Evolutionary conservation across 108 stramenopile genomes (phyloP).

Genomic region (Cyclotella atomus): DNA sequence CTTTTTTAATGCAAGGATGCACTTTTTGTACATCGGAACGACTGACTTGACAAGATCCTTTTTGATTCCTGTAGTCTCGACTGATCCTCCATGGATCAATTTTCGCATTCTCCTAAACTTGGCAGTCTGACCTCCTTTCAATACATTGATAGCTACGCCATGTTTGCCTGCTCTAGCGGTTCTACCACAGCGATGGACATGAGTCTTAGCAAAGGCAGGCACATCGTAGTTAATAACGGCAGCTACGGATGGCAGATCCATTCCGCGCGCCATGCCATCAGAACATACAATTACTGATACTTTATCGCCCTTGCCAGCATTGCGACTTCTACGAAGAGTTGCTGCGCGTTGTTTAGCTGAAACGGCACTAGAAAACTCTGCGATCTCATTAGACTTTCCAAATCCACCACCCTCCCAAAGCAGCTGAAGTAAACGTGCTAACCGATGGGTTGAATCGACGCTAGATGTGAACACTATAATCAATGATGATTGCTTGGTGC

Average conservation of each 20-base stretch:
- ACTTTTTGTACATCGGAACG: slow-evolving; percentile 57
- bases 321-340: slow-evolving; percentile 69
- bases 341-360: slow-evolving; percentile 67
- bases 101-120: slow-evolving; percentile 69
- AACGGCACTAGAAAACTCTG: slow-evolving; percentile 80
- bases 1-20: slow-evolving; percentile 55
- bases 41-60: slow-evolving; percentile 62
- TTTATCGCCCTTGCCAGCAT: slow-evolving; percentile 52
- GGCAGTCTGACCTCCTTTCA: slow-evolving; percentile 75
- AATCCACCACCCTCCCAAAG: slow-evolving; percentile 65
- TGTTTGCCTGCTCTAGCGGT: slow-evolving; percentile 87
- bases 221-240: slow-evolving; percentile 96
- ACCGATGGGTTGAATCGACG: slow-evolving; percentile 92
- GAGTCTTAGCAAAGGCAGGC: slow-evolving; percentile 89
- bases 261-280: slow-evolving; percentile 95
- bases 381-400: slow-evolving; percentile 51
- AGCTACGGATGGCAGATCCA: slow-evolving; percentile 93
- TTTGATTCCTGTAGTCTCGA: slow-evolving; percentile 43
- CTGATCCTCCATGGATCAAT: slow-evolving; percentile 58
- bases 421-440: slow-evolving; percentile 88
- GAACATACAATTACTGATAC: slow-evolving; percentile 90
- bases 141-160: slow-evolving; percentile 70
- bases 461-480: slow-evolving; percentile 94
- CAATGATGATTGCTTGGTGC: slow-evolving; percentile 7
- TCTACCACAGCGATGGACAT: slow-evolving; percentile 95